Base-by-base conservation (phyloP, 2,329 filamentous ascomycete species). In the Colletotrichum shisoi region DNA sequence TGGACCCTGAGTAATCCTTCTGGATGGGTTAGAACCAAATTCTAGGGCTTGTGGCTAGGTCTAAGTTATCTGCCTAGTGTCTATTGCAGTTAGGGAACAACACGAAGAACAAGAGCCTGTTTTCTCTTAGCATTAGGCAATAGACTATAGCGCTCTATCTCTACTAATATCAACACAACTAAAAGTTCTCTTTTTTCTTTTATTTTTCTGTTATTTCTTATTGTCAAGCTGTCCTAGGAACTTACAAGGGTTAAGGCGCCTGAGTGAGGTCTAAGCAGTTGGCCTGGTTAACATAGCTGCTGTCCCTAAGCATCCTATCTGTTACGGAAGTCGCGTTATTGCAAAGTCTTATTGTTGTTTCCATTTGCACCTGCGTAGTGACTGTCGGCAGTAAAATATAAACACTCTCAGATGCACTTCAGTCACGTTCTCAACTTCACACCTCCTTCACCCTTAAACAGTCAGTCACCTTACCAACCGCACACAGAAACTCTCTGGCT, bases 81-180 rank as follows among this genome's bases (percentile, higher is more conserved):
- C 5, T 42, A 3, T n/a, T 17, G 40, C 15, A 7, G 17, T 17
- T 15, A 21, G 21, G 1, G 40, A 17, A n/a, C 40, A 8, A 7
- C 7, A 7, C 19, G 0, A n/a, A 3, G 2, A 44, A 44, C 3
- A 44, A 9, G 7, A n/a, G 5, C 40, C 6, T 6, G 17, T 15
- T 44, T 19, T 7, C 40, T 19, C 17, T 44, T n/a, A 44, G 5
- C 40, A n/a, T 44, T 8, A 6, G 3, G 17, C 7, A 9, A 7
- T 44, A 9, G 17, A 44, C 15, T n/a, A 0, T 2, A 15, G 5
- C 4, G 7, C 5, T n/a, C 8, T 15, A 8, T 1, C 1, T n/a
- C 8, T 15, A 8, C 0, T 0, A 8, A 8, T 8, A 19, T n/a
- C 1, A n/a, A n/a, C 17, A n/a, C 15, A n/a, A 7, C 21, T 3